Evolutionary conservation across 139 green algal genomes (phyloP).

Genomic region (Haematococcus lacustris): DNA sequence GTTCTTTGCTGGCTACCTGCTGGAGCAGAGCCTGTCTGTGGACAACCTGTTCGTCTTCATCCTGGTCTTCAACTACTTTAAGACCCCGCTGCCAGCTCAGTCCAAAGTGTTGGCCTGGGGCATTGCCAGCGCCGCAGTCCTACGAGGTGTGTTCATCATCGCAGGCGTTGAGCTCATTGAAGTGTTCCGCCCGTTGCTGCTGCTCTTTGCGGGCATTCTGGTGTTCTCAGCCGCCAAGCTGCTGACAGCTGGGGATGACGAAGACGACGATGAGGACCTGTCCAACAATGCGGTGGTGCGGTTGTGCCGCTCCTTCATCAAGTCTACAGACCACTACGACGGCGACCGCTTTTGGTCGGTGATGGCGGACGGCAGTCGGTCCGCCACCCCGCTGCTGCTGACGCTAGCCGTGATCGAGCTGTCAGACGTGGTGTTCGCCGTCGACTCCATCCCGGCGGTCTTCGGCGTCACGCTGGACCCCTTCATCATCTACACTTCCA

Average conservation of each 20-base stretch:
- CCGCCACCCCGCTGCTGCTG: conserved; percentile 86
- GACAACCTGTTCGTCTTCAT: conserved; percentile 99
- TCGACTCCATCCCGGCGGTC: conserved; percentile 59
- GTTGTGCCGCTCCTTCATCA: conserved; percentile 47
- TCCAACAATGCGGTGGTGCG: conserved; percentile 70
- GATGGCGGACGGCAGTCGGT: conserved; percentile 23
- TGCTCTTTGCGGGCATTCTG: conserved; percentile 90
- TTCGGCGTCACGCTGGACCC: conserved; percentile 94
- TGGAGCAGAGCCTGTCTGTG: conserved; percentile 92
- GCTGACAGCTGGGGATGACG: conserved; percentile 30
- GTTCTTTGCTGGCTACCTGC: conserved; percentile 90
- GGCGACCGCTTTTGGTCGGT: conserved; percentile 85
- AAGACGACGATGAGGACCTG: conserved; percentile 71
- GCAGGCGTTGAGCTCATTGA: conserved; percentile 72
- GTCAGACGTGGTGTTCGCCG: conserved; percentile 92
- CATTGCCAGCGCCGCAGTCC: conserved; percentile 79
- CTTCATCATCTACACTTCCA: conserved; percentile 95
- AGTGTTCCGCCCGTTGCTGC: conserved; percentile 79
- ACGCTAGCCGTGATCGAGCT: conserved; percentile 89
- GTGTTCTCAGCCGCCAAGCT: conserved; percentile 76
- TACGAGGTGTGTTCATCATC: conserved; percentile 82
- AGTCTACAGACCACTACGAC: conserved; percentile 74
- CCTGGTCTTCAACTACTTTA: conserved; percentile 92
- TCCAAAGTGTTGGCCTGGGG: conserved; percentile 84
- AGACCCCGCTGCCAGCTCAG: conserved; percentile 63